A percentile compares a stretch with the other conserved stretches of the same genome.
phyloP scores from a whole-genome alignment of 495 filamentous ascomycete species.

The Neurospora tetrasperma region DNA sequence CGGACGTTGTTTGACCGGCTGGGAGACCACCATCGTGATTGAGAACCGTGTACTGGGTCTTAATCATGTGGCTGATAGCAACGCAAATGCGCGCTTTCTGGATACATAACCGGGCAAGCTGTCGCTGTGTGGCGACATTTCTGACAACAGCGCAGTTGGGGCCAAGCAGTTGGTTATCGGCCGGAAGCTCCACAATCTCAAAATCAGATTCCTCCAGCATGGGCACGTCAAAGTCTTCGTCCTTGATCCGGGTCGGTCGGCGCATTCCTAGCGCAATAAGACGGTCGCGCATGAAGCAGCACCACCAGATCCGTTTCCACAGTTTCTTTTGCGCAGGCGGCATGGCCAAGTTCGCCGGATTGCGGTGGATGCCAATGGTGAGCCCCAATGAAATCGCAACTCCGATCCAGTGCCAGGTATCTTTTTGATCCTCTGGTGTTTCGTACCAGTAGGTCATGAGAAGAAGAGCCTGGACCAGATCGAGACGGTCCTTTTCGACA shows the following conservation, averaged over 20 bases:
- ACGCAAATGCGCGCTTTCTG: conserved; percentile 84
- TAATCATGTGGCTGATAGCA: conserved; percentile 72
- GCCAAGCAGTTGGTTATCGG: conserved; percentile 53
- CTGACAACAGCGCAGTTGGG: conserved; percentile 55
- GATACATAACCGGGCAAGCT: conserved; percentile 79
- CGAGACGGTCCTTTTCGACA: conserved; percentile 70
- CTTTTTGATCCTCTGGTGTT: conserved; percentile 80
- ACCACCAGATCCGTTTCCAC: conserved; percentile 94
- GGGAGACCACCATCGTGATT: conserved; percentile 58
- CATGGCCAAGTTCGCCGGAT: conserved; percentile 65
- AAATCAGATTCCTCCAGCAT: conserved; percentile 81
- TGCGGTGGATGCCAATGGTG: conserved; percentile 74
- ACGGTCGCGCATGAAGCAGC: conserved; percentile 81
- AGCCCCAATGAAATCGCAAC: conserved; percentile 74
- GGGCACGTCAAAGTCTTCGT: conserved; percentile 80
- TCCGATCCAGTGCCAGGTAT: conserved; percentile 90
- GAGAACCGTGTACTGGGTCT: conserved; percentile 80
- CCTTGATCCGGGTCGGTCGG: conserved; percentile 78
- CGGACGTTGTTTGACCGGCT: conserved; percentile 45
- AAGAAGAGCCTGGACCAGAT: conserved; percentile 72
- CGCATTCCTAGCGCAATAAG: conserved; percentile 84
- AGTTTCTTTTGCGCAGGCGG: conserved; percentile 56
- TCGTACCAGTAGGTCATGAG: conserved; percentile 91
- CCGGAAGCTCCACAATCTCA: conserved; percentile 56
- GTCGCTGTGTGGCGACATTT: conserved; percentile 54